Conservation (phyloP, 176 grass and related monocot species). For the Hsuehochloa calcarea region DNA sequence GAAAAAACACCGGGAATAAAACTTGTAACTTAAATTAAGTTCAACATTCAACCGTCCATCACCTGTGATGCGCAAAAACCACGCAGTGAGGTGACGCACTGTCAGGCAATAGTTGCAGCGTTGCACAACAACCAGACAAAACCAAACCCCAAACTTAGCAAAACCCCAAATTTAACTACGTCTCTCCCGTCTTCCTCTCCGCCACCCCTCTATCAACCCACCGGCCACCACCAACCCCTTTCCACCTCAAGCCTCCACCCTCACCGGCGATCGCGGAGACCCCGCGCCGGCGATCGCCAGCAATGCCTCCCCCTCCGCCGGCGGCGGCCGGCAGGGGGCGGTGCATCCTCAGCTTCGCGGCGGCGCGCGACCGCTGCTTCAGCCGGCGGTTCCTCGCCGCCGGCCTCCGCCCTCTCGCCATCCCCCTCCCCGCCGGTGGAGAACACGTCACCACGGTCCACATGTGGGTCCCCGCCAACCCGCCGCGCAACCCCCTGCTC, state of each 20-base stretch:
- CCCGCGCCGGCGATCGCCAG: neutral
- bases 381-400: conserved; percentile 56
- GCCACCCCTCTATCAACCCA: no score
- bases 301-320: conserved; percentile 47
- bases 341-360: conserved; percentile 71
- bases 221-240: neutral
- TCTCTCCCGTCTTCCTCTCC: neutral
- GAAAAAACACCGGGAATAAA: no score
- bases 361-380: conserved; percentile 66
- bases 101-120: neutral
- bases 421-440: conserved; percentile 28
- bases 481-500: conserved; percentile 52
- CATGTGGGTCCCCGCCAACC: conserved; percentile 62
- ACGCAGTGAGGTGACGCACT: no score
- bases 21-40: no score
- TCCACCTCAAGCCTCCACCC: neutral
- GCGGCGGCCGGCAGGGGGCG: conserved; percentile 25
- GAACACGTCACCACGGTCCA: conserved; percentile 60
- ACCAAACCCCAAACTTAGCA: conserved; percentile 31
- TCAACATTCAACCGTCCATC: no score
- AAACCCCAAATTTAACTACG: conserved; percentile 31
- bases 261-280: conserved; percentile 29
- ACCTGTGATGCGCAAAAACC: neutral
- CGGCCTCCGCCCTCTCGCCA: conserved; percentile 55
- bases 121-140: neutral